Conservation (phyloP, 1,284 basidiomycete species). For the Pseudozyma tsukubaensis region DNA sequence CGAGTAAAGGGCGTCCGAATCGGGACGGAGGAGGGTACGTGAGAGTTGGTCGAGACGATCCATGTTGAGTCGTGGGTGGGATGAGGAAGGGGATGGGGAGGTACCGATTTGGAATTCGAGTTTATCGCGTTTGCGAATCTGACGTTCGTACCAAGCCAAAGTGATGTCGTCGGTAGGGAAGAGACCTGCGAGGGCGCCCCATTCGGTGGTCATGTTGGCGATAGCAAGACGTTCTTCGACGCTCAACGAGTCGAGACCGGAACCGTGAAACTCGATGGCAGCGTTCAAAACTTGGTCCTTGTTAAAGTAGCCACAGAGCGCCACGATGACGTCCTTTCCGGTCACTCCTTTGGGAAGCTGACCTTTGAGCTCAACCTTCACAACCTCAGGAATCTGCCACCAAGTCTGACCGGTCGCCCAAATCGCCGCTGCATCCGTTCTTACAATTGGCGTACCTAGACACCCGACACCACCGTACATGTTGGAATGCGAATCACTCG, state of each 20-base stretch:
- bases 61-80: constrained; percentile 87
- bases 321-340: constrained; percentile 98
- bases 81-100: constrained; percentile 72
- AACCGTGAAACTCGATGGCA: constrained; percentile 98
- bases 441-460: constrained; percentile 88
- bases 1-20: constrained; percentile 83
- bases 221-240: constrained; percentile 96
- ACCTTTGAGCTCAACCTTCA: constrained; percentile 92
- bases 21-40: constrained; percentile 78
- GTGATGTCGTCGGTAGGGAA: constrained; percentile 91
- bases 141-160: constrained; percentile 87
- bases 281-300: constrained; percentile 96
- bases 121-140: constrained; percentile 81
- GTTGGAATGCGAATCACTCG: constrained; percentile 96
- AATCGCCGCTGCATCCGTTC: constrained; percentile 87
- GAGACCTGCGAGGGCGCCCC: constrained; percentile 94
- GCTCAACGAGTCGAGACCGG: constrained; percentile 81
- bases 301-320: constrained; percentile 95
- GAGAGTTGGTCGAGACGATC: constrained; percentile 75
- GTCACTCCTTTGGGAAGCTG: constrained; percentile 87
- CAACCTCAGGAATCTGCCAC: constrained; percentile 98
- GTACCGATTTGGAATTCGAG: constrained; percentile 76
- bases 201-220: constrained; percentile 92
- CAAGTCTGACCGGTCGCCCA: constrained; percentile 99
- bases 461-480: constrained; percentile 99